Evolutionary conservation across 805 yeast species (phyloP), one percentile per base, ranked within the genome.

Genomic region (Starmerella kuoi): DNA sequence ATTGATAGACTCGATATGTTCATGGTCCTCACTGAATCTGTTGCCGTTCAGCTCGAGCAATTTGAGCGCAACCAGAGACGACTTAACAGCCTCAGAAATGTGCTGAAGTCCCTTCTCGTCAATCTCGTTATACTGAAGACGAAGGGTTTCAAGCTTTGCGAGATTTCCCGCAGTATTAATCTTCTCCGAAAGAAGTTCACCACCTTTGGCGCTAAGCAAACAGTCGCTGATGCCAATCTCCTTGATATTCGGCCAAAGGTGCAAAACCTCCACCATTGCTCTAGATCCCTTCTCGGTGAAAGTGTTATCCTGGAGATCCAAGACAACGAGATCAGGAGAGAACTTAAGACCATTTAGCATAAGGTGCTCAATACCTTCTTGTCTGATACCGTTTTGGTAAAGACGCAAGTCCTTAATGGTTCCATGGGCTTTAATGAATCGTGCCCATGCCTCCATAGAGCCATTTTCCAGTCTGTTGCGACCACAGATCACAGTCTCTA

Each of bases 381-480:
- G 97, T 63, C 99, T 77, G 50, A 91, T 91, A 59, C 99, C 99
- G 61, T 91, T 91, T 66, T 91, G 99, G 59, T 85, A 88, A 52
- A 91, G 69, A 59, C 81, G 77, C 27, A 87, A 75, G 45, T 69
- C 74, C 61, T 81, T 74, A 57, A 87, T 68, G 40, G 76, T 73
- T 33, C 72, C 69, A 61, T 91, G 95, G 40, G 79, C 78, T 59
- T 80, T 79, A 53, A 91, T 71, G 46, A 94, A 95, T 43, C 83
- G 68, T 8, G 96, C 76, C 64, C 94, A 72, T 50, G 81, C 79
- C 54, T 77, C 76, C 61, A 85, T 74, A 5, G 96, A 86, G 2
- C 97, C 98, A 61, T 86, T 86, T 61, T 91, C 99, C 51, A 91
- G 72, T 63, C 99, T 80, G 64, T 91, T 91, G 65, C 99, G 76